Evolutionary conservation across 129 eudicot species (phyloP), one percentile per base, ranked within the genome.

Genomic region (Artemisia annua): DNA sequence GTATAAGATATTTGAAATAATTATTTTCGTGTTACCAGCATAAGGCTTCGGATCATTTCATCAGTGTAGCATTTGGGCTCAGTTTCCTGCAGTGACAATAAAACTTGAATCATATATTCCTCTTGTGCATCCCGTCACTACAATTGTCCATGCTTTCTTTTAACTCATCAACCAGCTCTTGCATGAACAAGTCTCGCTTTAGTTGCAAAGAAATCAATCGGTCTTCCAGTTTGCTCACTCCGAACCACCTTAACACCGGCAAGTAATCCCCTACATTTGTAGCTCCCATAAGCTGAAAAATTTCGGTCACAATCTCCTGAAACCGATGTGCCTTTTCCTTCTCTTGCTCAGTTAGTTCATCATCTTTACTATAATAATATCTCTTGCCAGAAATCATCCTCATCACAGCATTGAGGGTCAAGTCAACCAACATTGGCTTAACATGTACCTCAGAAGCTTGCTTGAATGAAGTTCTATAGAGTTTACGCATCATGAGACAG

Each of bases 311-410:
- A 10, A 89, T 73, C 56, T 67, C 84, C 63, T 65, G 79, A 76
- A 86, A 86, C 48, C 60, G 72, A 54, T 24, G 74, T 2, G 87
- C 86, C 52, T 82, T 83, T 15, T 77, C 82, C 43, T 77, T 58
- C 5, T 74, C 72, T 19, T 30, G 57, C 0, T 30, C 75, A 0
- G 66, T 75, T 26, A 18, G 81, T 78, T 14, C 61, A 79, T 52
- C 73, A 56, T 71, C 83, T 69, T 69, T 69, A 48, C 83, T 89
- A 1, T 93, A 85, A 48, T 66, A 82, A 54, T 80, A 81, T 52
- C 85, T 75, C 68, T 86, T 82, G 48, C 89, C 87, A 4, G 84
- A 83, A 26, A 91, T 74, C 87, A 88, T 84, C 75, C 90, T 84
- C 85, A 81, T 88, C 76, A 90, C 66, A 8, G 85, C 77, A 58